A percentile compares a stretch with the other conserved stretches of the same genome.
Evolutionary conservation across 768 basidiomycete genomes (phyloP).

Genomic region (Termitomyces sp.): DNA sequence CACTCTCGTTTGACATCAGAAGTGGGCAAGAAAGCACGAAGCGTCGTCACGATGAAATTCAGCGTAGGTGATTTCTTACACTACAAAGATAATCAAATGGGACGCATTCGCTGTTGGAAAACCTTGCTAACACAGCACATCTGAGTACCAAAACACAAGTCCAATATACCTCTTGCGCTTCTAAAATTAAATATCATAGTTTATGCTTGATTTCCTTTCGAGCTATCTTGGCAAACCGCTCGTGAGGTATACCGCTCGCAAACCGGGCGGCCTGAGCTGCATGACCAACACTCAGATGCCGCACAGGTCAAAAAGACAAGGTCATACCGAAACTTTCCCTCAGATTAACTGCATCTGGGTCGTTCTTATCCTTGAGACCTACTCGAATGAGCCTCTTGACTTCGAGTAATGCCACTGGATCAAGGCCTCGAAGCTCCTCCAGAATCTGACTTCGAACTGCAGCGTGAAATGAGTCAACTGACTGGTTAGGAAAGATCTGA

Average conservation of each 20-base stretch:
- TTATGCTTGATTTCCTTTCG: slow-evolving; percentile 65
- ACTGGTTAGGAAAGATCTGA: slow-evolving; percentile 52
- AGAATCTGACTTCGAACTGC: slow-evolving; percentile 44
- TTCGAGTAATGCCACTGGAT: slow-evolving; percentile 44
- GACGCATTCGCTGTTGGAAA: too few relatives aligned
- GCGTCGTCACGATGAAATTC: too few relatives aligned
- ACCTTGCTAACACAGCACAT: too few relatives aligned
- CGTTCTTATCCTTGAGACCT: slow-evolving; percentile 55
- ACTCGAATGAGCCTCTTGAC: slow-evolving; percentile 50
- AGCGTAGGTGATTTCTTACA: too few relatives aligned
- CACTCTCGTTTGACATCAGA: too few relatives aligned
- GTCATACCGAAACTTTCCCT: slow-evolving; percentile 56
- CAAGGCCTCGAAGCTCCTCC: slow-evolving; percentile 53
- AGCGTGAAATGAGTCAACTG: slow-evolving; percentile 46
- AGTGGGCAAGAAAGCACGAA: too few relatives aligned
- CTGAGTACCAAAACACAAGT: too few relatives aligned
- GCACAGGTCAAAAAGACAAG: background rate
- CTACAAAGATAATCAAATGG: too few relatives aligned
- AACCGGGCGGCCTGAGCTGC: slow-evolving; percentile 60
- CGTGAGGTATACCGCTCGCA: slow-evolving; percentile 50
- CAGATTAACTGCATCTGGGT: slow-evolving; percentile 58
- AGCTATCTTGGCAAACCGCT: slow-evolving; percentile 51
- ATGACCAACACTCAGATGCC: background rate
- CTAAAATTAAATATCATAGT: slow-evolving; percentile 25
- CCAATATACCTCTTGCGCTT: background rate